Base-by-base conservation (phyloP, 768 basidiomycete species). In the Leccinum rimulosum region DNA sequence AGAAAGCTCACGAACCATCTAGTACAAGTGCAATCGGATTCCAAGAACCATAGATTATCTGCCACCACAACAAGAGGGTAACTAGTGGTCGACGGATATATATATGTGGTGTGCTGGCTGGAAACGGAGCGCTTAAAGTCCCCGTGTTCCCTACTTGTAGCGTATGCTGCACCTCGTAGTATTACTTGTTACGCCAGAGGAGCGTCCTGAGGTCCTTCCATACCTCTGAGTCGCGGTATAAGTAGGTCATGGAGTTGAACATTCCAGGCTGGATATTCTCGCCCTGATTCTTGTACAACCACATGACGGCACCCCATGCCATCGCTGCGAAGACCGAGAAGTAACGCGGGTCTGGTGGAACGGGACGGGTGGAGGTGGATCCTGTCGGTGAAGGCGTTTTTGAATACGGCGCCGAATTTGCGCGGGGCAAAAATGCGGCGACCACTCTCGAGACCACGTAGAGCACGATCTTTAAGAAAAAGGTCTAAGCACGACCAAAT, bases 271-370 rank as follows among this genome's bases (percentile, higher is more conserved):
- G 95, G 60, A 99, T 85, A n/a, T 87, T 87, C 75, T 98, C 89
- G 52, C 91, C 86, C 22, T 84, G 80, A 73, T 97, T 80, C 68
- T 87, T 81, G 82, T 95, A 98, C 61, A 97, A 76, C 84, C 89
- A 99, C 96, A 99, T 98, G 50, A 98, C 95, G 8, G 89, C 82
- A 48, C 93, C 97, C 97, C 97, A 98, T 33, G 88, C 83, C 14
- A 98, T 64, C 0, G 95, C 92, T 3, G 95, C 91, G 61, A 95
- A 94, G 49, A 91, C 69, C 1, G 89, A 85, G 75, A 98, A 99
- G 70, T 91, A 88, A 14, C 83, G 78, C 17, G 92, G 78, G 68
- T 96, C 84, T 3, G 95, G 95, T 7, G 95, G 94, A 36, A 93
- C 73, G 3, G 95, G 91, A 68, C 82, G 84, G 48, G 81, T 79